Percentiles rank a stretch among this genome's conserved stretches.
Conservation (phyloP, 495 filamentous ascomycete genomes). For the Halenospora varia region DNA sequence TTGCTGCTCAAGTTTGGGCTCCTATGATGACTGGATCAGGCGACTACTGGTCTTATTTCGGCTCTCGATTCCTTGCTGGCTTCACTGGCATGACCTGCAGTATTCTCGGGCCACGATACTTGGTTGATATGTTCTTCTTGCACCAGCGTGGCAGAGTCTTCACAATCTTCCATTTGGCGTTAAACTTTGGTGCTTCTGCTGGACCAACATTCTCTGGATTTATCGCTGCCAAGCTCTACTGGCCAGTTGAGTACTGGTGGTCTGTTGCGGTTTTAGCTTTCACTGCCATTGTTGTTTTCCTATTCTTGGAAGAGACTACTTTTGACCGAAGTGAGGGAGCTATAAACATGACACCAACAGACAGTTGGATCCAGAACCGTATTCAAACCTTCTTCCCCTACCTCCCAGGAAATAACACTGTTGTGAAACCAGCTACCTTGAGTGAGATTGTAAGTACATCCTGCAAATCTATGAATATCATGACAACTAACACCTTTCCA, state of each 20-base stretch:
- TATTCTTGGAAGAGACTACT: conserved; percentile 43
- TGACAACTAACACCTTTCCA: neutral
- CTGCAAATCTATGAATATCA: neutral
- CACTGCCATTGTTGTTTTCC: conserved; percentile 37
- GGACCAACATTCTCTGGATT: conserved; percentile 43
- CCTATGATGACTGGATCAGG: conserved; percentile 34
- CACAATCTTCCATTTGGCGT: conserved; percentile 33
- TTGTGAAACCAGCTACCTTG: conserved; percentile 29
- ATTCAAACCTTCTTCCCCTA: conserved; percentile 41
- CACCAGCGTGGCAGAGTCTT: conserved; percentile 38
- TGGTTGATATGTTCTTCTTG: conserved; percentile 41
- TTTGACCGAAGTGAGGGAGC: conserved; percentile 20
- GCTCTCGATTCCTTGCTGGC: conserved; percentile 38
- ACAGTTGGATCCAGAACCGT: conserved; percentile 31
- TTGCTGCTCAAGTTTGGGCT: conserved; percentile 38
- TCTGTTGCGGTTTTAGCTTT: conserved; percentile 36
- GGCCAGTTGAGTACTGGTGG: conserved; percentile 48
- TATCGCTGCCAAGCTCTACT: conserved; percentile 34
- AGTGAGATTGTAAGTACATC: conserved; percentile 25
- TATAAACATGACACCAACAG: conserved; percentile 22
- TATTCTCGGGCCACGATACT: conserved; percentile 31
- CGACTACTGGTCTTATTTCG: conserved; percentile 27
- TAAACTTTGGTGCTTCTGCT: conserved; percentile 37
- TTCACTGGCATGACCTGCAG: conserved; percentile 30
- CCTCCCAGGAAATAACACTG: conserved; percentile 35